Evolutionary conservation across 305 asterid genomes (phyloP).

Genomic region (Fraxinus angustifolia): DNA sequence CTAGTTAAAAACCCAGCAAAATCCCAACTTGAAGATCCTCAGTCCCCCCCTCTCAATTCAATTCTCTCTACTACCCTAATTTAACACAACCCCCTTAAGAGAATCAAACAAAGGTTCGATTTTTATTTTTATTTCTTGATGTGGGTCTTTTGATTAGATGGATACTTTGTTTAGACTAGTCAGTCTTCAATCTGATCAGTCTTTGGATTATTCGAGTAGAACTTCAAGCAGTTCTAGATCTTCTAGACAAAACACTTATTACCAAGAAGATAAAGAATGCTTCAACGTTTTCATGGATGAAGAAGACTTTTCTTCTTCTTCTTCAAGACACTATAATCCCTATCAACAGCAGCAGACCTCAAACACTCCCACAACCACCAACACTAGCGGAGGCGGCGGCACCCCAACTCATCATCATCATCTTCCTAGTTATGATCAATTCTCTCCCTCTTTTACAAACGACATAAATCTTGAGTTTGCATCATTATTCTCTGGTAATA

Average conservation of each 20-base stretch:
- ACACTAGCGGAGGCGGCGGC: not conserved
- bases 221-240: constrained; percentile 81
- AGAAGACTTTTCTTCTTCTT: constrained; percentile 82
- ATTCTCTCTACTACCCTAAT: not conserved
- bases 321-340: constrained; percentile 47
- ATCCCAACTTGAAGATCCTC: constrained; percentile 42
- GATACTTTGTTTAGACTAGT: constrained; percentile 93
- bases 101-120: constrained; percentile 10
- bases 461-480: constrained; percentile 59
- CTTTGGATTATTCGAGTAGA: constrained; percentile 63
- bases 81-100: not conserved
- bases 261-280: constrained; percentile 75
- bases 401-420: constrained; percentile 40
- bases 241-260: constrained; percentile 45
- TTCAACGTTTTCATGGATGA: constrained; percentile 97
- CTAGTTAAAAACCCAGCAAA: constrained; percentile 24
- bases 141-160: constrained; percentile 67
- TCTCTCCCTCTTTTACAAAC: constrained; percentile 40
- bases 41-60: not conserved
- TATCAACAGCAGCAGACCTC: constrained; percentile 19
- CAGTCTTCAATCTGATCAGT: constrained; percentile 68
- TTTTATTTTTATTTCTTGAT: constrained; percentile 26
- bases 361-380: constrained; percentile 19
- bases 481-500: constrained; percentile 42
- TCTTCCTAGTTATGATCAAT: constrained; percentile 23